Percentiles rank a stretch among this genome's conserved stretches.
phyloP scores from a whole-genome alignment of 1,139 yeast species.

The Scheffersomyces segobiensis region DNA sequence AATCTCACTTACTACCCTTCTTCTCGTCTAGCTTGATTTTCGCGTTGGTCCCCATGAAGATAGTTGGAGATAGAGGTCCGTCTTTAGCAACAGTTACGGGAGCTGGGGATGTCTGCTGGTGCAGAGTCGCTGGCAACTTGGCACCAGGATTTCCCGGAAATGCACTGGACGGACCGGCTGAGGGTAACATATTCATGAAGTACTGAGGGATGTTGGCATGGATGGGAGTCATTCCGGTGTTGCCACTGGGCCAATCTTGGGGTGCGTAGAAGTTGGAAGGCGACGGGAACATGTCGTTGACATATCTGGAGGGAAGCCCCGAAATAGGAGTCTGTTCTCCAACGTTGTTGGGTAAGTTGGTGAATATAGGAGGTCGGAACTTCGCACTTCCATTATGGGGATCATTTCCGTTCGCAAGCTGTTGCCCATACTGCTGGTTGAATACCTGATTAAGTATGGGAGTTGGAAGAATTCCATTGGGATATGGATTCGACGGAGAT shows the following conservation, averaged over 20 bases:
- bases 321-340: constrained; percentile 54
- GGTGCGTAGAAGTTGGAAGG: constrained; percentile 52
- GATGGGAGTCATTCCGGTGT: constrained; percentile 41
- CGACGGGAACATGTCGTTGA: constrained; percentile 56
- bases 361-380: constrained; percentile 11
- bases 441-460: constrained; percentile 40
- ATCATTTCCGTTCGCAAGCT: constrained; percentile 1
- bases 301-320: constrained; percentile 52
- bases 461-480: constrained; percentile 33
- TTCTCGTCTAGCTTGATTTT: not conserved
- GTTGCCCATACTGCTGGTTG: constrained; percentile 12
- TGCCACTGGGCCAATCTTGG: constrained; percentile 40
- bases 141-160: not conserved
- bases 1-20: not conserved
- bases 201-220: constrained; percentile 19
- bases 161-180: constrained; percentile 12
- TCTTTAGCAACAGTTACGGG: not conserved
- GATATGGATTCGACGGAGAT: constrained; percentile 22
- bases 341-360: constrained; percentile 12
- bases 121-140: not conserved
- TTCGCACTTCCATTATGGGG: constrained; percentile 4
- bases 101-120: not conserved
- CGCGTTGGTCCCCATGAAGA: not conserved
- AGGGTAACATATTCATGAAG: constrained; percentile 17
- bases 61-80: not conserved